Conservation (phyloP, 2,329 filamentous ascomycete genomes). For the Sarocladium strictum region DNA sequence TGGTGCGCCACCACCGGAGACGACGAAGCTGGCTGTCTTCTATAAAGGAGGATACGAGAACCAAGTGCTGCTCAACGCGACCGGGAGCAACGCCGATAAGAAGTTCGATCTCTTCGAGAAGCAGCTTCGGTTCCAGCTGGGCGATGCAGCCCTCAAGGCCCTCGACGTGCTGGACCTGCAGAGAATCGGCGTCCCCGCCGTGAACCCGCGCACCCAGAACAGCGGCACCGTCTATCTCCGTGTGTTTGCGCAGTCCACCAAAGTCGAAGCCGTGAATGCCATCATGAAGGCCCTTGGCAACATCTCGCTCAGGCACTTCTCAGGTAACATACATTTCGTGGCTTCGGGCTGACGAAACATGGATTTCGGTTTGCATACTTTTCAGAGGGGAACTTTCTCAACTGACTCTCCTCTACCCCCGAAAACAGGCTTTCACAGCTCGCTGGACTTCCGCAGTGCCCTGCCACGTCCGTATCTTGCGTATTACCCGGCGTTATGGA, state of each 20-base stretch:
- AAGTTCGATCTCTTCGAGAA: slow-evolving; percentile 45
- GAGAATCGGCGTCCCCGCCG: slow-evolving; percentile 15
- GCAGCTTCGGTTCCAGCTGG: too few relatives aligned
- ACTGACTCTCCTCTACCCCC: too few relatives aligned
- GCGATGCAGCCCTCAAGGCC: too few relatives aligned
- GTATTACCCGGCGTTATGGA: slow-evolving; percentile 19
- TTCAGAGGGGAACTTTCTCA: too few relatives aligned
- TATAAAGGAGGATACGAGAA: slow-evolving; percentile 42
- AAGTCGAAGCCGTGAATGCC: slow-evolving; percentile 19
- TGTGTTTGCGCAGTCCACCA: slow-evolving; percentile 33
- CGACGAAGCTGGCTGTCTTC: slow-evolving; percentile 46
- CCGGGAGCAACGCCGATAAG: slow-evolving; percentile 38
- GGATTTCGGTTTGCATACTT: too few relatives aligned
- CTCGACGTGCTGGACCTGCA: too few relatives aligned
- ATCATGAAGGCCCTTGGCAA: slow-evolving; percentile 24
- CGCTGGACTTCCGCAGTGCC: slow-evolving; percentile 34
- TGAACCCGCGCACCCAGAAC: slow-evolving; percentile 32
- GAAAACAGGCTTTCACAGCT: slow-evolving; percentile 29
- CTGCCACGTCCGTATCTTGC: slow-evolving; percentile 20
- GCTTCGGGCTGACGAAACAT: too few relatives aligned
- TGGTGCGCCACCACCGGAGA: slow-evolving; percentile 39
- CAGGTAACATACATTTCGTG: too few relatives aligned
- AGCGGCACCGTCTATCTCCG: slow-evolving; percentile 38
- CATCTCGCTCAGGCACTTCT: slow-evolving; percentile 36
- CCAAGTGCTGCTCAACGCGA: slow-evolving; percentile 37